phyloP scores from a whole-genome alignment of 225 moss, liverwort and hornwort genomes.

The Asterella californica region DNA sequence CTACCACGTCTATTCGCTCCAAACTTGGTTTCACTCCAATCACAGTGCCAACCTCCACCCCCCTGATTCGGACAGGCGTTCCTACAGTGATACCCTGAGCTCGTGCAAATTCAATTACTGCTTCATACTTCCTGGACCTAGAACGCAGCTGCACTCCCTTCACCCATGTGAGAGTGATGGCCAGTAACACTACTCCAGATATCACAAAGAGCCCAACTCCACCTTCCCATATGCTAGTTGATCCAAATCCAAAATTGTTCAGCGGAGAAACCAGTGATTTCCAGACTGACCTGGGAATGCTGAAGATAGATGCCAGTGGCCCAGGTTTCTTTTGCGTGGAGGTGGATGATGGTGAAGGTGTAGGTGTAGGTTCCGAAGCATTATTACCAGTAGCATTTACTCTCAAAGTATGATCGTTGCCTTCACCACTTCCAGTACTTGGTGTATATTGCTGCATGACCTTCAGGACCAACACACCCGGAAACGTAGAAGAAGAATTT shows the following conservation, averaged over 20 bases:
- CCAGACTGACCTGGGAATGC: constrained; percentile 56
- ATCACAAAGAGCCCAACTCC: constrained; percentile 82
- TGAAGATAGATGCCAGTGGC: constrained; percentile 18
- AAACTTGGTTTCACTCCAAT: constrained; percentile 80
- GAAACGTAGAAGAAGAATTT: constrained; percentile 10
- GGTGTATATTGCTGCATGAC: constrained; percentile 22
- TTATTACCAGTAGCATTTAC: constrained; percentile 19
- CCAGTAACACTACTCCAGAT: constrained; percentile 67
- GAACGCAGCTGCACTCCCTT: constrained; percentile 81
- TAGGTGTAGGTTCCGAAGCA: constrained; percentile 24
- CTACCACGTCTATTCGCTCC: constrained; percentile 88
- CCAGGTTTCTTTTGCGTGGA: constrained; percentile 43
- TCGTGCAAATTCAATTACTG: constrained; percentile 76
- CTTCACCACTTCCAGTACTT: constrained; percentile 21
- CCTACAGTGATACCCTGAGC: constrained; percentile 97
- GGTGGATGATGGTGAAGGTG: constrained; percentile 28
- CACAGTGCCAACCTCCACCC: constrained; percentile 89
- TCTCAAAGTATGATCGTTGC: constrained; percentile 21
- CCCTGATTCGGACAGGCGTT: constrained; percentile 94
- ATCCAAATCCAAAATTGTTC: constrained; percentile 90
- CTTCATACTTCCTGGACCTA: constrained; percentile 61
- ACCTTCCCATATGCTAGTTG: constrained; percentile 94
- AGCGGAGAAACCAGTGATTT: constrained; percentile 57
- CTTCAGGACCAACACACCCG: constrained; percentile 19
- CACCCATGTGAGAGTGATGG: constrained; percentile 73